Evolutionary conservation across 306 rosid genomes (phyloP).

Genomic region (Echinosophora koreensis): DNA sequence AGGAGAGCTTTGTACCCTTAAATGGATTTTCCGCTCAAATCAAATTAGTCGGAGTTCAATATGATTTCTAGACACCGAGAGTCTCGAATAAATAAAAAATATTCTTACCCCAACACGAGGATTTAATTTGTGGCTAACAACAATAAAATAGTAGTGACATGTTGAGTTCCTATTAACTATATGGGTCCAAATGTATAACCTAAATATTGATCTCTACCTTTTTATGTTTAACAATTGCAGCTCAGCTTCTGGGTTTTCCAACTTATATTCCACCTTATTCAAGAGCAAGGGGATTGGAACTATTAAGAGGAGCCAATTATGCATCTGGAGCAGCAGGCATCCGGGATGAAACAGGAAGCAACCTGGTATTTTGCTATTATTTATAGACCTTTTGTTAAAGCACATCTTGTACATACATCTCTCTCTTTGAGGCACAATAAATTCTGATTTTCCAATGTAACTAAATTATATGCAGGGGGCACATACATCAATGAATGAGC

Average conservation of each 20-base stretch:
- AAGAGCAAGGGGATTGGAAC: slow-evolving; percentile 72
- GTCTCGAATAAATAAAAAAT: too few species aligned
- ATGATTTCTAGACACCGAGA: too few species aligned
- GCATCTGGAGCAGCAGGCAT: slow-evolving; percentile 97
- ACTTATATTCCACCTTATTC: slow-evolving; percentile 69
- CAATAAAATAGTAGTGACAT: neutral
- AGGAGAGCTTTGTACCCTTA: too few species aligned
- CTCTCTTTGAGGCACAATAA: neutral
- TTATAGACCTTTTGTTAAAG: neutral
- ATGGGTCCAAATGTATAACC: neutral
- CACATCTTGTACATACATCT: neutral
- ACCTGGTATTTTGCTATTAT: slow-evolving; percentile 60
- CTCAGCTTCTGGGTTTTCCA: slow-evolving; percentile 81
- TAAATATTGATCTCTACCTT: neutral
- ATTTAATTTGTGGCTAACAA: slow-evolving; percentile 2
- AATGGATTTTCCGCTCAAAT: too few species aligned
- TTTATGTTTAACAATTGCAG: slow-evolving; percentile 53
- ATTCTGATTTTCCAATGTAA: slow-evolving; percentile 21
- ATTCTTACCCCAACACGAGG: neutral
- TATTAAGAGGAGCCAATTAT: slow-evolving; percentile 81
- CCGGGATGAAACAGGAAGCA: slow-evolving; percentile 83
- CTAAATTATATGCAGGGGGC: slow-evolving; percentile 63
- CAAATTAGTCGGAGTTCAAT: too few species aligned
- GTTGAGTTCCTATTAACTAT: neutral
- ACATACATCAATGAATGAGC: slow-evolving; percentile 77